These are phyloP conservation scores for Noccaea bulbosa DNA, from an alignment of 345 rosid species.

Conservation along the genomic window DNA sequence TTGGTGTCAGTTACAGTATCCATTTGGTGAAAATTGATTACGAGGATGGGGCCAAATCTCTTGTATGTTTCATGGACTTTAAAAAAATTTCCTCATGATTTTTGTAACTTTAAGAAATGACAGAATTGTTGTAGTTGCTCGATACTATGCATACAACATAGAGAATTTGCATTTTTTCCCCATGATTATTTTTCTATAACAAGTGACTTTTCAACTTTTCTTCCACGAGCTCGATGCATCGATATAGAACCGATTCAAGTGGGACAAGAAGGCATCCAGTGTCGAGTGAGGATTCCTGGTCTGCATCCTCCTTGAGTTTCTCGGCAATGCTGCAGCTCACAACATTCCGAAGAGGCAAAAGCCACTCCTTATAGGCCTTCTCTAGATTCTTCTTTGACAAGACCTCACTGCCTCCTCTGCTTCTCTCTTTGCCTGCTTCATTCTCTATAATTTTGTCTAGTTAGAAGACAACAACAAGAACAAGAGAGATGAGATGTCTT, in stretches of 20 bases:
- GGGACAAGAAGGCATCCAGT: conserved; percentile 59
- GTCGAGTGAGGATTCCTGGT: conserved; percentile 40
- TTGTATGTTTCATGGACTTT: no score
- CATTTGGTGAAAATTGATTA: no score
- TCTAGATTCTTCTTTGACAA: conserved; percentile 58
- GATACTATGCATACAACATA: background rate
- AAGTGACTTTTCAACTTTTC: conserved; percentile 49
- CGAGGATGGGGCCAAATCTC: no score
- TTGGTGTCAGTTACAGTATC: no score
- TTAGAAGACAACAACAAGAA: background rate
- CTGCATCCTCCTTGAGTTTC: conserved; percentile 50
- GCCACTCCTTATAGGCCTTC: conserved; percentile 77
- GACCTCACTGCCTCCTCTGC: conserved; percentile 53
- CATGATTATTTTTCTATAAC: background rate
- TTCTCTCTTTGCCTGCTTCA: conserved; percentile 51
- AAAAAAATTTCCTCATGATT: no score
- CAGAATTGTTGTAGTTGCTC: background rate
- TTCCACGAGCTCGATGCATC: conserved; percentile 90
- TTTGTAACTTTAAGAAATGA: background rate
- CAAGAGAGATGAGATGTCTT: conserved; percentile 2
- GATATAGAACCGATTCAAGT: conserved; percentile 68
- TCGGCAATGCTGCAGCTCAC: conserved; percentile 54
- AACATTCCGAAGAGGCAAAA: conserved; percentile 73
- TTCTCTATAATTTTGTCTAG: conserved; percentile 3
- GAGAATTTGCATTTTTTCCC: conserved; percentile 8